phyloP scores from a whole-genome alignment of 1,284 basidiomycete species.

The Heterobasidion occidentale region DNA sequence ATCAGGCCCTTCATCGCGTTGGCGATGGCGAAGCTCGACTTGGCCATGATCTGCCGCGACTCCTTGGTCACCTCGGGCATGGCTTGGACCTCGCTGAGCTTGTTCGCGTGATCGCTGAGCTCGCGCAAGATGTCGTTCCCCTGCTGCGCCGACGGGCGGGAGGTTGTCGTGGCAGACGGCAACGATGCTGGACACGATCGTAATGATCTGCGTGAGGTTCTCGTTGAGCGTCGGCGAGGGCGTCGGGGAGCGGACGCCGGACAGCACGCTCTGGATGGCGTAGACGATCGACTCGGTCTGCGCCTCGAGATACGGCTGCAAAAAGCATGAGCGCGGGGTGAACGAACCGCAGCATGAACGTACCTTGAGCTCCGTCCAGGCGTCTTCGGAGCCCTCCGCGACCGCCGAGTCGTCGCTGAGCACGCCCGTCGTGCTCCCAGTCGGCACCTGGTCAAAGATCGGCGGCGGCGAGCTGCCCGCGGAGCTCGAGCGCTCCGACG shows the following conservation, averaged over 20 bases:
- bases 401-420: constrained; percentile 58
- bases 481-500: constrained; percentile 62
- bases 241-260: constrained; percentile 89
- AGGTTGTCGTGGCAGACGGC: constrained; percentile 92
- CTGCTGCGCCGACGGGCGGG: constrained; percentile 55
- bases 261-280: constrained; percentile 93
- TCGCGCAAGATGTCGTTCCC: constrained; percentile 79
- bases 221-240: constrained; percentile 84
- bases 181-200: constrained; percentile 95
- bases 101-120: constrained; percentile 86
- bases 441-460: constrained; percentile 53
- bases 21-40: constrained; percentile 87
- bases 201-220: constrained; percentile 95
- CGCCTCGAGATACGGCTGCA: constrained; percentile 92
- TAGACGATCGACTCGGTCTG: constrained; percentile 95
- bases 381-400: constrained; percentile 63
- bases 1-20: constrained; percentile 90
- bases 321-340: neutral
- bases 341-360: neutral
- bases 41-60: constrained; percentile 87
- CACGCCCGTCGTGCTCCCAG: constrained; percentile 29
- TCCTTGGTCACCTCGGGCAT: constrained; percentile 76
- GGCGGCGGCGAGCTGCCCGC: constrained; percentile 65
- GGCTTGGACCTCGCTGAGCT: constrained; percentile 84
- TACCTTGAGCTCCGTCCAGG: constrained; percentile 81